Percentiles rank a stretch among this genome's conserved stretches.
Conservation (phyloP, 2,329 filamentous ascomycete species). For the Xylaria sp. region DNA sequence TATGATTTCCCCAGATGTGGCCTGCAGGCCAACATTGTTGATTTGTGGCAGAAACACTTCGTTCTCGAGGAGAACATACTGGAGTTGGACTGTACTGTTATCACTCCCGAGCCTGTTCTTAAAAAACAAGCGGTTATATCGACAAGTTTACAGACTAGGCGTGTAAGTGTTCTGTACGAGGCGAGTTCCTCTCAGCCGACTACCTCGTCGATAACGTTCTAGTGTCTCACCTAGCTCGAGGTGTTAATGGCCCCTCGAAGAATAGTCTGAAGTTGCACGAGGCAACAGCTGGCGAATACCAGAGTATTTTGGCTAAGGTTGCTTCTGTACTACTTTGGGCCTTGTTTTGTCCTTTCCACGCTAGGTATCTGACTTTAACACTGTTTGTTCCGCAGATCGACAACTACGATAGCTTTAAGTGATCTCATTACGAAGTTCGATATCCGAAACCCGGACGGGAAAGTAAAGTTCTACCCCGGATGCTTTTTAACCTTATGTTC, state of each 20-base stretch:
- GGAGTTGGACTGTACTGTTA: slow-evolving; percentile 90
- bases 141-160: slow-evolving; percentile 99
- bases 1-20: slow-evolving; percentile 90
- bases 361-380: background rate
- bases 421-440: too few relatives aligned
- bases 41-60: slow-evolving; percentile 92
- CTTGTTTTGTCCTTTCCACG: background rate
- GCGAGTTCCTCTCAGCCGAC: slow-evolving; percentile 94
- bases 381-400: too few relatives aligned
- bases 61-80: slow-evolving; percentile 95
- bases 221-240: slow-evolving; percentile 69
- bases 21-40: slow-evolving; percentile 87
- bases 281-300: slow-evolving; percentile 69
- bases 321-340: background rate
- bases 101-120: slow-evolving; percentile 81
- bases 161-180: slow-evolving; percentile 97
- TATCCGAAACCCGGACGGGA: too few relatives aligned
- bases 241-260: slow-evolving; percentile 66
- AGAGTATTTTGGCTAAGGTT: slow-evolving; percentile 70
- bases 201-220: slow-evolving; percentile 96
- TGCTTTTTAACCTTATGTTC: too few relatives aligned
- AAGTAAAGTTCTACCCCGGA: too few relatives aligned
- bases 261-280: slow-evolving; percentile 68
- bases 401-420: too few relatives aligned
- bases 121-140: slow-evolving; percentile 96